Conservation (phyloP, 306 rosid species). For the Prunus fruticosa region DNA sequence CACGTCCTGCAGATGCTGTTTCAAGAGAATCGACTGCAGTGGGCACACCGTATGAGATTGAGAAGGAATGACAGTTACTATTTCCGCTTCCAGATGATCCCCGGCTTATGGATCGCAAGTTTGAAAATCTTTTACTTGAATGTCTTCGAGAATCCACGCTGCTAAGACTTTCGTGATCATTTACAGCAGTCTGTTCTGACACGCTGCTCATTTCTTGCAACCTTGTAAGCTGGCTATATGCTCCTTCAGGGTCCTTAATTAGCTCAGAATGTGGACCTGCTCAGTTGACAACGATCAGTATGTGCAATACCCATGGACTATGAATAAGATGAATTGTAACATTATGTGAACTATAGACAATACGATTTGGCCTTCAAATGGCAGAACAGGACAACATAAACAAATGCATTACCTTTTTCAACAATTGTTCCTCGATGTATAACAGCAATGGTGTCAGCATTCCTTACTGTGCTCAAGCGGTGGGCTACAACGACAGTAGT, state of each 20-base stretch:
- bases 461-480: conserved; percentile 61
- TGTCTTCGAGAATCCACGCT: background rate
- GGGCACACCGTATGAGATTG: conserved; percentile 35
- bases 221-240: conserved; percentile 58
- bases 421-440: conserved; percentile 61
- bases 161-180: conserved; percentile 5
- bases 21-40: conserved; percentile 30
- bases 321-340: background rate
- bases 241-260: conserved; percentile 54
- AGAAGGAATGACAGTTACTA: conserved; percentile 45
- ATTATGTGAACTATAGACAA: background rate
- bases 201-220: conserved; percentile 44
- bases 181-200: conserved; percentile 6
- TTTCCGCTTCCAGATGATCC: conserved; percentile 56
- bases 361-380: too few relatives aligned
- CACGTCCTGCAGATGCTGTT: conserved; percentile 22
- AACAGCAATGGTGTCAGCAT: conserved; percentile 58
- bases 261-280: conserved; percentile 65
- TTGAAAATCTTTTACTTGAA: conserved; percentile 11
- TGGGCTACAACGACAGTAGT: conserved; percentile 74
- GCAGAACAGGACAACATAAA: background rate
- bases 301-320: background rate
- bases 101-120: conserved; percentile 44
- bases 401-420: conserved; percentile 49
- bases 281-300: background rate